Conservation (phyloP, 2,329 filamentous ascomycete genomes). For the Eutypa lata region DNA sequence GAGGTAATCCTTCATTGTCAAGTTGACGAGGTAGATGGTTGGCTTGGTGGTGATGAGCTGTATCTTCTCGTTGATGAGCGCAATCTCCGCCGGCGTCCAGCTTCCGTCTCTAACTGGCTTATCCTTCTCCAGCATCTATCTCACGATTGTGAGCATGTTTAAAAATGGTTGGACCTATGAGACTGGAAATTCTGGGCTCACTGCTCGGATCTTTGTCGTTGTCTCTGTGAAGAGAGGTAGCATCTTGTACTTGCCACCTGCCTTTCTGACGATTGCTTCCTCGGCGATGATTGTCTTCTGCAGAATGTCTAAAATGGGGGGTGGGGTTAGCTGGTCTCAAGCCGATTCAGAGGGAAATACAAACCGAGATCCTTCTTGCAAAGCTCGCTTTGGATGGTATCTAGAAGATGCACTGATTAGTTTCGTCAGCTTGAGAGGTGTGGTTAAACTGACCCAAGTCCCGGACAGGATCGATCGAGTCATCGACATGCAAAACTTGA, state of each 20-base stretch:
- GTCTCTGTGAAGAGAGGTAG: slow-evolving; percentile 41
- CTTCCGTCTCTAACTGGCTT: slow-evolving; percentile 39
- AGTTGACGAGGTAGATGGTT: slow-evolving; percentile 42
- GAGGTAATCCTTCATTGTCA: slow-evolving; percentile 46
- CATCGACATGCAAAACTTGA: slow-evolving; percentile 43
- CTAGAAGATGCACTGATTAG: slow-evolving; percentile 17
- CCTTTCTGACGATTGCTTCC: slow-evolving; percentile 37
- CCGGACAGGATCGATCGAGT: slow-evolving; percentile 42
- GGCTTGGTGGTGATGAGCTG: slow-evolving; percentile 45
- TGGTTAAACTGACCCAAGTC: slow-evolving; percentile 34
- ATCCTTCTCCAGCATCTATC: slow-evolving; percentile 36
- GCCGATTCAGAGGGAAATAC: background rate
- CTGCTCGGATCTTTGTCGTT: slow-evolving; percentile 37
- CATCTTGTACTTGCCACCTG: slow-evolving; percentile 44
- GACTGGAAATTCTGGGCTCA: slow-evolving; percentile 9
- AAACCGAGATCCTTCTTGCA: slow-evolving; percentile 35
- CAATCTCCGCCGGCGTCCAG: slow-evolving; percentile 41
- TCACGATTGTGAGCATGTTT: slow-evolving; percentile 2
- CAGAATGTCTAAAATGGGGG: slow-evolving; percentile 32
- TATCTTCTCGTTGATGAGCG: slow-evolving; percentile 44
- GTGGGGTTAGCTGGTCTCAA: background rate
- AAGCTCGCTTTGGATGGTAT: slow-evolving; percentile 37
- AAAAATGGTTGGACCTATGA: background rate
- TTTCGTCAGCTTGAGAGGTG: slow-evolving; percentile 4
- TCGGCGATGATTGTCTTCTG: slow-evolving; percentile 36